Evolutionary conservation across 2,329 filamentous ascomycete genomes (phyloP).

Genomic region (Macrophomina pseudophaseolina): DNA sequence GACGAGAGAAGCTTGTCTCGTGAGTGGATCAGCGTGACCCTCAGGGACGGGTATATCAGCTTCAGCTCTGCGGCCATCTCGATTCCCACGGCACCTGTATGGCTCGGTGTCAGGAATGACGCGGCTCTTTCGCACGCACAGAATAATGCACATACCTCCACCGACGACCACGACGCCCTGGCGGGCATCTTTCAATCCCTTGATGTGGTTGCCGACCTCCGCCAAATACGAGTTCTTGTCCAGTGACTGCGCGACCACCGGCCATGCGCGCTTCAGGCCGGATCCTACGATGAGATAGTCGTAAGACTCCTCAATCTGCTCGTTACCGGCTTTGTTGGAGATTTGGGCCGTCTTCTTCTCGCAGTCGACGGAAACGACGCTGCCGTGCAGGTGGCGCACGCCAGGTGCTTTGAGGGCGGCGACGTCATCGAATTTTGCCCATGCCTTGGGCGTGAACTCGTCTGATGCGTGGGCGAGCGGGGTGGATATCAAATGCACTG

Average conservation of each 20-base stretch:
- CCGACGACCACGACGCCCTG: slow-evolving; percentile 70
- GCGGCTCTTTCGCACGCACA: too few species aligned
- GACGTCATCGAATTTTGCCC: neutral
- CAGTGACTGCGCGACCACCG: slow-evolving; percentile 72
- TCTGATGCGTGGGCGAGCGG: slow-evolving; percentile 5
- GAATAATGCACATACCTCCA: slow-evolving; percentile 54
- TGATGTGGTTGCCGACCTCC: slow-evolving; percentile 66
- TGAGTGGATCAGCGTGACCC: slow-evolving; percentile 76
- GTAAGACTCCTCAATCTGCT: slow-evolving; percentile 52
- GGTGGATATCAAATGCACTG: slow-evolving; percentile 13
- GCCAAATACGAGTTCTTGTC: slow-evolving; percentile 64
- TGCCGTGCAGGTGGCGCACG: slow-evolving; percentile 12
- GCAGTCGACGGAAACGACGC: slow-evolving; percentile 12
- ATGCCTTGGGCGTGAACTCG: slow-evolving; percentile 15
- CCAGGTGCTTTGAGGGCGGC: slow-evolving; percentile 8
- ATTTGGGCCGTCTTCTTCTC: slow-evolving; percentile 7
- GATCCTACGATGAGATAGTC: slow-evolving; percentile 78
- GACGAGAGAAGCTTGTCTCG: slow-evolving; percentile 72
- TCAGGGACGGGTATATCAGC: slow-evolving; percentile 64
- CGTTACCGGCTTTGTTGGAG: neutral
- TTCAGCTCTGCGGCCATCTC: slow-evolving; percentile 84
- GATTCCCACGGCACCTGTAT: slow-evolving; percentile 75
- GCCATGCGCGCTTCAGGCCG: slow-evolving; percentile 72
- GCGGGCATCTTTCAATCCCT: neutral
- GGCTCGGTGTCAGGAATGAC: neutral